A percentile compares a stretch with the other conserved stretches of the same genome.
phyloP scores from a whole-genome alignment of 768 basidiomycete genomes.

The Antrodiella citrinella region DNA sequence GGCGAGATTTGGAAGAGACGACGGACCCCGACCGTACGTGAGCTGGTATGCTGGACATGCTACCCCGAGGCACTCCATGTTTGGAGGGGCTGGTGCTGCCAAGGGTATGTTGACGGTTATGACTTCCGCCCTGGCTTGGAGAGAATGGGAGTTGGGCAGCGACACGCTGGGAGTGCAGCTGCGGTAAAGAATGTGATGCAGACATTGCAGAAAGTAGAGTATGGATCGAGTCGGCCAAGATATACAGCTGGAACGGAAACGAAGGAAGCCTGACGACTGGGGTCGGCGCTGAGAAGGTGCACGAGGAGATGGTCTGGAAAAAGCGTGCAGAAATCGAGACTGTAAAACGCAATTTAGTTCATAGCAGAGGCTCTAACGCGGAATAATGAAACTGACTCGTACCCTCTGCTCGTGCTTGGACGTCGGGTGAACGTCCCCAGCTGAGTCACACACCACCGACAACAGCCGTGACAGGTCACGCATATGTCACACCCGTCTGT shows the following conservation, averaged over 20 bases:
- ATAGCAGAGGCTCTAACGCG: not conserved
- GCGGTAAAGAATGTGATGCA: conserved; percentile 22
- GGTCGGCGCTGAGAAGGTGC: not conserved
- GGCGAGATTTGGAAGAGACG: conserved; percentile 9
- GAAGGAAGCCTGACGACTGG: not conserved
- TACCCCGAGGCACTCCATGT: conserved; percentile 8
- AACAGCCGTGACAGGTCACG: too few relatives aligned
- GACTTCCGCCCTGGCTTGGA: conserved; percentile 10
- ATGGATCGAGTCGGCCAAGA: conserved; percentile 3
- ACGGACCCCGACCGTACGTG: conserved; percentile 10
- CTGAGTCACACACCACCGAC: too few relatives aligned
- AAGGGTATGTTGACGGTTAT: conserved; percentile 5
- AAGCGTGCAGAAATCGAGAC: not conserved
- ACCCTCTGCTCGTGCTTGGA: too few relatives aligned
- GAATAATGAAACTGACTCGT: too few relatives aligned
- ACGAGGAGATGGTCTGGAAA: not conserved
- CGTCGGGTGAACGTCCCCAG: too few relatives aligned
- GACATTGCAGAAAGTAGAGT: conserved; percentile 15
- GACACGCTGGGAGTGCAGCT: conserved; percentile 14
- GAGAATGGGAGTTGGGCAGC: conserved; percentile 20
- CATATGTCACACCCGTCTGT: too few relatives aligned
- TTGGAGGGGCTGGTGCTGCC: conserved; percentile 8
- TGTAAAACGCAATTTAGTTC: not conserved
- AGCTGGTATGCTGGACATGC: conserved; percentile 10
- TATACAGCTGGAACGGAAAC: conserved; percentile 13